Base-by-base conservation (phyloP, 345 rosid genomes). In the Noccaea bulbosa region DNA sequence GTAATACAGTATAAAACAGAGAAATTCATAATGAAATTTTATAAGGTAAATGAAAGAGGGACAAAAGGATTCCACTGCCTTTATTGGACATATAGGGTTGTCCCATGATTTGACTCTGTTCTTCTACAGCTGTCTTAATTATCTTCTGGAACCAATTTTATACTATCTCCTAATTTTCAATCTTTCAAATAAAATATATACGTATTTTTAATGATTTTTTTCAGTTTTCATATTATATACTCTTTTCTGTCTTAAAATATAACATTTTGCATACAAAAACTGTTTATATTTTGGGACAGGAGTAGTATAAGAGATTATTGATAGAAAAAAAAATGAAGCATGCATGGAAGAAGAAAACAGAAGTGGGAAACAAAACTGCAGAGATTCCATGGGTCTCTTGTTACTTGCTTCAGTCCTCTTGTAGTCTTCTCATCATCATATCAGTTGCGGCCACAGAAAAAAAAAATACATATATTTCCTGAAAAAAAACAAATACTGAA, bases 91-190 rank as follows among this genome's bases (percentile, higher is more conserved):
- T 77, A 73, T 70, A 52, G 78, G 70, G 71, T 75, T 81, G 82
- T 79, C 78, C 80, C 85, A 71, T 79, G 86, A 85, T 77, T 64
- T 76, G 82, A 77, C 80, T 62, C 35, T 79, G 47, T 54, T 55
- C 71, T 73, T 44, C 66, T 57, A 56, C 70, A 77, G 76, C 76
- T 58, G 69, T 72, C 61, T 50, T 11, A 47, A 65, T 47, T 48
- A 20, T 38, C 58, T 53, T 64, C 32, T 68, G 61, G 32, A 60
- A 20, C 22, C 22, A 20, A 34, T 35, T 53, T 5, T 58, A 33
- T 62, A 27, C 30, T 27, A 63, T 61, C 56, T 45, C 20, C 52
- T 34, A 33, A 50, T 59, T 58, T 66, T 34, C 39, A 24, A 22
- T 45, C 40, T 41, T 48, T 40, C 22, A 39, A 3, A 54, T 55